These are phyloP conservation scores for Suillus spraguei DNA, from an alignment of 768 basidiomycete species.

Conservation along the genomic window DNA sequence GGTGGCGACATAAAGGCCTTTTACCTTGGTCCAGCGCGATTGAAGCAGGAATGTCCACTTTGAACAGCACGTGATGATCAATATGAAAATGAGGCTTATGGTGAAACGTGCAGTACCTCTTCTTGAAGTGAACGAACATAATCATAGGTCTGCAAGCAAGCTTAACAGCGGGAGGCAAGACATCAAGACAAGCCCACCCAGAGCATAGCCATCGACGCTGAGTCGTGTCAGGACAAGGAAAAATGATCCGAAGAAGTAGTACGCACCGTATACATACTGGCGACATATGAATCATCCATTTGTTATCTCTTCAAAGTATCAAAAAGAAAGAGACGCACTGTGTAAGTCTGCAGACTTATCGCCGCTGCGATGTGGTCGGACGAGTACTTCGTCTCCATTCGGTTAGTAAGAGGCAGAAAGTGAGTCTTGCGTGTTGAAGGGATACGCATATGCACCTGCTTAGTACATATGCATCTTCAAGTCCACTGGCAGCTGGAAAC, in stretches of 20 bases:
- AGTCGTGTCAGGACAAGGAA: background rate
- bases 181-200: background rate
- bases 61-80: background rate
- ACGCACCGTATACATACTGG: constrained; percentile 3
- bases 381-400: background rate
- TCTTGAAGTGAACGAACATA: background rate
- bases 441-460: background rate
- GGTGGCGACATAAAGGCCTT: background rate
- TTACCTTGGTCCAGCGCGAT: constrained; percentile 6
- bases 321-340: background rate
- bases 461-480: background rate
- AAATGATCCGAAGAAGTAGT: background rate
- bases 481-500: background rate
- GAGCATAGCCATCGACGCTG: constrained; percentile 1
- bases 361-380: background rate
- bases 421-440: background rate
- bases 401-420: background rate
- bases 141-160: background rate
- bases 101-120: background rate
- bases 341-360: background rate
- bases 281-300: background rate
- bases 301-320: background rate
- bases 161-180: background rate
- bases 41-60: constrained; percentile 7
- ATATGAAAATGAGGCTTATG: background rate